Percentiles rank a stretch among this genome's conserved stretches.
Evolutionary conservation across 768 basidiomycete species (phyloP).

Genomic region (Leccinum sublutescens): DNA sequence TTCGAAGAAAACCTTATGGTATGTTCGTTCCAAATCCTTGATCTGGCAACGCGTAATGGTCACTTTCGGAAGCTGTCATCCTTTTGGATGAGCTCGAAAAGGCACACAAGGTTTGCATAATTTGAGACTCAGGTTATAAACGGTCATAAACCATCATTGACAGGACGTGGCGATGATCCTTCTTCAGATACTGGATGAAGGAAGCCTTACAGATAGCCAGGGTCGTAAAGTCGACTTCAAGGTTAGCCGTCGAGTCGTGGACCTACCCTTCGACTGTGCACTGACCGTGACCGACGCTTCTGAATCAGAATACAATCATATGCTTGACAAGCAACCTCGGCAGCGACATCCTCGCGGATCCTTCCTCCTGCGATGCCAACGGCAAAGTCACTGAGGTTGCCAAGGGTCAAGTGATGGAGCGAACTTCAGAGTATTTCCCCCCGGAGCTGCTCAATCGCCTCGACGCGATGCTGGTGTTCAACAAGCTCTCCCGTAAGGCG

Average conservation of each 20-base stretch:
- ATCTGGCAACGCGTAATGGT: neutral
- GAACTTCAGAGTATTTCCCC: slow-evolving; percentile 79
- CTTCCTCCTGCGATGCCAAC: slow-evolving; percentile 56
- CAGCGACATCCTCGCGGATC: slow-evolving; percentile 71
- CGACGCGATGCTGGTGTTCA: slow-evolving; percentile 86
- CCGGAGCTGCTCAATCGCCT: slow-evolving; percentile 90
- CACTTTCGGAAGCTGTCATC: slow-evolving; percentile 46
- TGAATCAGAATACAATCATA: slow-evolving; percentile 78
- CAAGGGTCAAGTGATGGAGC: slow-evolving; percentile 64
- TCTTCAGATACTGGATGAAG: slow-evolving; percentile 89
- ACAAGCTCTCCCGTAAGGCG: slow-evolving; percentile 57
- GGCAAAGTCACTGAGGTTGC: slow-evolving; percentile 60
- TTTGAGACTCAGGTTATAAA: neutral
- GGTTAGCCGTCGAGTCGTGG: slow-evolving; percentile 32
- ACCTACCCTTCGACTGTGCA: neutral
- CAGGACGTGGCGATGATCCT: slow-evolving; percentile 88
- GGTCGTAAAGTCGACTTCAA: slow-evolving; percentile 92
- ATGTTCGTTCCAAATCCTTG: neutral
- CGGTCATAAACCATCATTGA: neutral
- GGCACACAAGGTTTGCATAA: slow-evolving; percentile 67
- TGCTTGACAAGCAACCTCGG: slow-evolving; percentile 89
- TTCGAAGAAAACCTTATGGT: slow-evolving; percentile 60
- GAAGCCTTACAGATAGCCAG: slow-evolving; percentile 85
- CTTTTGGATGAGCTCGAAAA: slow-evolving; percentile 69
- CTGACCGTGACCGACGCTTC: neutral